Base-by-base conservation (phyloP, 73 alveolate species). In the Breviolum minutum region DNA sequence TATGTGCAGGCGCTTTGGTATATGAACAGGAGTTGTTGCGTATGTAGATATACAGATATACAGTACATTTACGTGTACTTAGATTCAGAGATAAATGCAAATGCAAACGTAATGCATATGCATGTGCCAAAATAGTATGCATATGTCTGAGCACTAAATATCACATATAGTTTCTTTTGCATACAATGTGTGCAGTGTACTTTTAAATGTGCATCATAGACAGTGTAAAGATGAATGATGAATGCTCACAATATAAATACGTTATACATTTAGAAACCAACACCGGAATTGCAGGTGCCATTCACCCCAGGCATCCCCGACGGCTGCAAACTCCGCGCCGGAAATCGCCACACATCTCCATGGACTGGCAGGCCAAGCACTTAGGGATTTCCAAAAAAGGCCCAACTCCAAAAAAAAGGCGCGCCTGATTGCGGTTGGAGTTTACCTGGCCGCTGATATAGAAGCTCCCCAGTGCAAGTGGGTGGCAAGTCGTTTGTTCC, bases 281-380 rank as follows among this genome's bases (percentile, higher is more conserved):
- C 81, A 24, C 32, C 81, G 10, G n/a, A 9, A 71, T 40, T 40
- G 54, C 54, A 32, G 54, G 48, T 6, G 12, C 71, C 60, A 61
- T 7, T 61, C 64, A 6, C 11, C 63, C 40, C 30, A n/a, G 95
- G 86, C 68, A 29, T 29, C 64, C 86, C 95, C 63, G 30, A 54
- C 95, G 95, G 40, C 54, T 32, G 71, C 95, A 88, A 29, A 70
- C 95, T 12, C 95, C 95, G 7, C 95, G 84, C 32, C 95, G 95
- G 70, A 88, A 88, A 29, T 88, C 95, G 12, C 95, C 95, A 26
- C 95, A 88, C 84, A 88, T 88, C 95, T 88, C 95, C 84, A 70
- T 40, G 69, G 95, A 88, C 95, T 88, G 61, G 74, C 94, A 85
- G 79, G 90, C 29, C 69, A 22, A 26, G 54, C 40, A 17, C 54